A percentile compares a stretch with the other conserved stretches of the same genome.
phyloP scores from a whole-genome alignment of 2,329 filamentous ascomycete genomes.

The Clonostachys solani region DNA sequence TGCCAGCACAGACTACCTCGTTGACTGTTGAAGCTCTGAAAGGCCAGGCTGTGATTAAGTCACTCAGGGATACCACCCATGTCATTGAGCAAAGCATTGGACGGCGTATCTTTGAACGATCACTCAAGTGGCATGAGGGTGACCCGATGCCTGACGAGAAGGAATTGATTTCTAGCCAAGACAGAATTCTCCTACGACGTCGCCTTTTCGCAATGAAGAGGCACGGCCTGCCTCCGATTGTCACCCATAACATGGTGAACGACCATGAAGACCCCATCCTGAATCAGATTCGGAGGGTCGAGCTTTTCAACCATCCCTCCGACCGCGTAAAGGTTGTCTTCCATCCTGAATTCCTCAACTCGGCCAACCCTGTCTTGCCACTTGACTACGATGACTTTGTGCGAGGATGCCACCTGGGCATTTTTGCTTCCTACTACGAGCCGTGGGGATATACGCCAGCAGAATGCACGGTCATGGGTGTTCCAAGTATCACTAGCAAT shows the following conservation, averaged over 20 bases:
- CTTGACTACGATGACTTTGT: constrained; percentile 99
- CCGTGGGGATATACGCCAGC: constrained; percentile 98
- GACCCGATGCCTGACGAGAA: constrained; percentile 93
- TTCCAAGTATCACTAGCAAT: constrained; percentile 97
- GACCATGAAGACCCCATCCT: constrained; percentile 90
- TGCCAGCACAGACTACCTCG: constrained; percentile 94
- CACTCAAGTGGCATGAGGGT: constrained; percentile 92
- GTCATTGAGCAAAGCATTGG: constrained; percentile 91
- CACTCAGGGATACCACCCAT: constrained; percentile 85
- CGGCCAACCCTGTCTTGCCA: constrained; percentile 88
- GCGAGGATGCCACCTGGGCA: constrained; percentile 88
- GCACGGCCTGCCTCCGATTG: constrained; percentile 83
- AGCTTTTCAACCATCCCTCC: constrained; percentile 92
- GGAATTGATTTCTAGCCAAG: constrained; percentile 86
- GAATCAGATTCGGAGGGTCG: constrained; percentile 91
- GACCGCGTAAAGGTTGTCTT: constrained; percentile 98
- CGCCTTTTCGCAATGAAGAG: constrained; percentile 97
- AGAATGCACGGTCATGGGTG: constrained; percentile 98
- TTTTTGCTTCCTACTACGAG: constrained; percentile 98
- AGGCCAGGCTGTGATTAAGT: constrained; percentile 96
- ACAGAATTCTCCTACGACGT: constrained; percentile 87
- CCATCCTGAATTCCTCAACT: constrained; percentile 96
- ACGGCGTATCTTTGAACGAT: constrained; percentile 90
- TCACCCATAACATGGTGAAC: constrained; percentile 98
- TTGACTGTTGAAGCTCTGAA: constrained; percentile 94